A percentile compares a stretch with the other conserved stretches of the same genome.
Evolutionary conservation across 805 yeast species (phyloP).

Genomic region (Lachancea sp.): DNA sequence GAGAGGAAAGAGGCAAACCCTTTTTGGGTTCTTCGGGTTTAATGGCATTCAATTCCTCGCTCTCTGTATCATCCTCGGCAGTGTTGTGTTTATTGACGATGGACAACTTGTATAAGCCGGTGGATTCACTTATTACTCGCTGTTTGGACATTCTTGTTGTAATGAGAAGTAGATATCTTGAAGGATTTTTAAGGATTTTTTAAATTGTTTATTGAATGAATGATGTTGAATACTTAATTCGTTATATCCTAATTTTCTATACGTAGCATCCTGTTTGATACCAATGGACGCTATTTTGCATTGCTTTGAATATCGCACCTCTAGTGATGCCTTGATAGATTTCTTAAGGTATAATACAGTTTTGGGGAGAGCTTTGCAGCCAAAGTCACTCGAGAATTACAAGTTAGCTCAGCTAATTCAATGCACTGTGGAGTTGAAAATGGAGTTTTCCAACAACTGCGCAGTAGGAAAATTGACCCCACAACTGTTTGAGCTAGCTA

Average conservation of each 20-base stretch:
- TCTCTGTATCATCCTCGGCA: neutral
- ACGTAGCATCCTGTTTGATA: too few species aligned
- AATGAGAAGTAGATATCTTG: neutral
- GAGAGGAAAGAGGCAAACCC: slow-evolving; percentile 7
- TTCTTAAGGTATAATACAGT: slow-evolving; percentile 1
- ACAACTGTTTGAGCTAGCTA: slow-evolving; percentile 22
- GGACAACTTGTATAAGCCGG: slow-evolving; percentile 36
- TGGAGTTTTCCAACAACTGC: slow-evolving; percentile 1
- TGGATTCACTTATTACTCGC: slow-evolving; percentile 43
- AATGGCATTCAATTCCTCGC: neutral
- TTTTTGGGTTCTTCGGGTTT: slow-evolving; percentile 4
- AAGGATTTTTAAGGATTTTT: too few species aligned
- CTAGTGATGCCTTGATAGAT: neutral
- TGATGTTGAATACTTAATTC: too few species aligned
- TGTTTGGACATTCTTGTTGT: slow-evolving; percentile 22
- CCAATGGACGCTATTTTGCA: slow-evolving; percentile 3
- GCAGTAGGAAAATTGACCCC: neutral
- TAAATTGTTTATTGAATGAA: too few species aligned
- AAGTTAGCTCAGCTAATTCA: slow-evolving; percentile 6
- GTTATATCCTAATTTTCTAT: too few species aligned
- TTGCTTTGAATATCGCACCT: slow-evolving; percentile 1
- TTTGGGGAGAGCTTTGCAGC: neutral
- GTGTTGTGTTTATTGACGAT: slow-evolving; percentile 16
- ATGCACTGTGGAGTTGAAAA: slow-evolving; percentile 3
- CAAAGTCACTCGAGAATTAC: slow-evolving; percentile 2